phyloP scores from a whole-genome alignment of 306 rosid species.

The Sindora glabra region DNA sequence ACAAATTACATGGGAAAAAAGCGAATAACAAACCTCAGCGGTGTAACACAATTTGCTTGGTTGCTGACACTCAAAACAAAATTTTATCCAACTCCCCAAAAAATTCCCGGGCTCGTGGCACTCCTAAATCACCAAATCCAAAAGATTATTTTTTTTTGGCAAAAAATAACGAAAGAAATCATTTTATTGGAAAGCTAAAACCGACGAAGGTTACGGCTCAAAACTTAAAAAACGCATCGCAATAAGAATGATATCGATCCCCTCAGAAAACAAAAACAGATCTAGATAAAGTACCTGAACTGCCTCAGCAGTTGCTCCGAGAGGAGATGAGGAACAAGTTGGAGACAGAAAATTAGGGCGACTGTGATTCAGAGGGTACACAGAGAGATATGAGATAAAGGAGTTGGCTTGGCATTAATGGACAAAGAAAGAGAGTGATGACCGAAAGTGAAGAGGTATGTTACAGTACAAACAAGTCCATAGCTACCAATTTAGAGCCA shows the following conservation, averaged over 20 bases:
- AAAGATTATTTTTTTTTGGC: background rate
- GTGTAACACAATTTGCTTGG: background rate
- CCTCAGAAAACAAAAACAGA: background rate
- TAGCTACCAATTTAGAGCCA: background rate
- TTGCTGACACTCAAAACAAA: background rate
- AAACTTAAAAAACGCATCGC: background rate
- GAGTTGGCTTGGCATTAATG: slow-evolving; percentile 34
- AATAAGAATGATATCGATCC: background rate
- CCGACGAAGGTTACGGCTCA: too few species aligned
- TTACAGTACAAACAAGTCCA: background rate
- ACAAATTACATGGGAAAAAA: too few species aligned
- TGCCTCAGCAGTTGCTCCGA: slow-evolving; percentile 40
- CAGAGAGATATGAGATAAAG: background rate
- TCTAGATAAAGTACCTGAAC: slow-evolving; percentile 39
- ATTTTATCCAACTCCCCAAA: slow-evolving; percentile 7
- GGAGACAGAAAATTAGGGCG: background rate
- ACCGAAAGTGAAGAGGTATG: background rate
- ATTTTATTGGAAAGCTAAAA: background rate
- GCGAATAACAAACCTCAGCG: too few species aligned
- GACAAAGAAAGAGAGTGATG: background rate
- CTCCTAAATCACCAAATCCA: background rate
- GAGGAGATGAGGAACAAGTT: slow-evolving; percentile 30
- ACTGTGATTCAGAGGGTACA: background rate
- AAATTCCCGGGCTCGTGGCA: background rate
- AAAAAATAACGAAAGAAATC: background rate